Evolutionary conservation across 148 eudicot species (phyloP), one percentile per base, ranked within the genome.

Genomic region (Cornus controversa): DNA sequence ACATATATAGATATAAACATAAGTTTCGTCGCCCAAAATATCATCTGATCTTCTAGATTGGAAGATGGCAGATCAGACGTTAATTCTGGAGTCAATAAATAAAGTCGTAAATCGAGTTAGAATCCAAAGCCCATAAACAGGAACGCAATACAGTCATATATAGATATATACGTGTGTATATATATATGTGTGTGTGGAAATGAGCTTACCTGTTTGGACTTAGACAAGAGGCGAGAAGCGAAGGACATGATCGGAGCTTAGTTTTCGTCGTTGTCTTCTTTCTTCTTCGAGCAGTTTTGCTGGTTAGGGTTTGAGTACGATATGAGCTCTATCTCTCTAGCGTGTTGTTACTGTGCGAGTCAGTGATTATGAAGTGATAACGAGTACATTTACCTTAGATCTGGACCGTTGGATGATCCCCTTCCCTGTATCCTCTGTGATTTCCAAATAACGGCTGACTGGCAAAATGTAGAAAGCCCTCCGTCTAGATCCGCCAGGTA

Each of bases 141-240:
- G 45, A 54, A 80, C 45, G 66, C 53, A 73, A 81, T 62, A 60
- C 31, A 42, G 66, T 66, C n/a, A 24, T 11, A 24, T 28, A 60
- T 69, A 63, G 50, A 57, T 26, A 72, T 20, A 74, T 8, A 64
- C 23, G 50, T 6, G 37, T 27, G 24, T 24, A 69, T 36, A 31
- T 69, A 54, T 47, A 47, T 26, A 72, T 15, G 71, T 8, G 62
- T 34, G 50, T 4, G 53, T 36, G 24, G 13, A 72, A 27, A 42
- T 54, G 73, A 81, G 73, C 28, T 40, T 26, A 23, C 93, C 88
- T 86, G 91, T 74, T 80, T 90, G 71, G 93, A 86, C 84, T 84
- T 90, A 75, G 89, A 84, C 31, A 90, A 77, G 73, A 90, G 25
- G 25, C 91, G 91, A 74, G 91, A 84, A 45, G 89, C 16, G 54